Conservation (phyloP, 371 early-diverging fungal genomes). For the Coelomomyces lativittatus region DNA sequence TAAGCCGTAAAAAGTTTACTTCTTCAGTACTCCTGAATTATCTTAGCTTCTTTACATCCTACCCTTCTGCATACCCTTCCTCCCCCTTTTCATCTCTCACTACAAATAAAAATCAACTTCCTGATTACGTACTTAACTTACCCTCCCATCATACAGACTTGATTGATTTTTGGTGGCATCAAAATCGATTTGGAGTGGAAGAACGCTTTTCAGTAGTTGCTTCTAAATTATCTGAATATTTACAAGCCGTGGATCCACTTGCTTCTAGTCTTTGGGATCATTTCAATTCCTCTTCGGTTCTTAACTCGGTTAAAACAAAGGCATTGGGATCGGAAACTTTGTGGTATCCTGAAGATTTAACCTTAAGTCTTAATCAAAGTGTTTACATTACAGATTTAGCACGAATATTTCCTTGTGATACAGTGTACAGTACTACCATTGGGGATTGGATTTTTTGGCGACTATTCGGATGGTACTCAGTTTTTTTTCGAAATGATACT, state of each 20-base stretch:
- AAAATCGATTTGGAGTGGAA: neutral
- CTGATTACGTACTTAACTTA: too few species aligned
- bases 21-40: neutral
- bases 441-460: conserved; percentile 2
- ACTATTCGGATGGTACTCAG: conserved; percentile 1
- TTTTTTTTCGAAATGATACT: too few species aligned
- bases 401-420: neutral
- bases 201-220: neutral
- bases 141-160: neutral
- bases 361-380: neutral
- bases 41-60: neutral
- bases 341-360: neutral
- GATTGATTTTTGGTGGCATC: conserved; percentile 1
- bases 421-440: neutral
- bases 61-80: neutral
- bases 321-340: neutral
- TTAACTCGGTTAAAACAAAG: neutral
- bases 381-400: neutral
- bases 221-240: neutral
- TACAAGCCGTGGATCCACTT: neutral
- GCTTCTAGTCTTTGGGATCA: neutral
- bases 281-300: neutral
- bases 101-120: neutral
- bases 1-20: neutral
- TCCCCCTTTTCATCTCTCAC: neutral